Base-by-base conservation (phyloP, 2,329 filamentous ascomycete species). In the Ascochyta pisi region DNA sequence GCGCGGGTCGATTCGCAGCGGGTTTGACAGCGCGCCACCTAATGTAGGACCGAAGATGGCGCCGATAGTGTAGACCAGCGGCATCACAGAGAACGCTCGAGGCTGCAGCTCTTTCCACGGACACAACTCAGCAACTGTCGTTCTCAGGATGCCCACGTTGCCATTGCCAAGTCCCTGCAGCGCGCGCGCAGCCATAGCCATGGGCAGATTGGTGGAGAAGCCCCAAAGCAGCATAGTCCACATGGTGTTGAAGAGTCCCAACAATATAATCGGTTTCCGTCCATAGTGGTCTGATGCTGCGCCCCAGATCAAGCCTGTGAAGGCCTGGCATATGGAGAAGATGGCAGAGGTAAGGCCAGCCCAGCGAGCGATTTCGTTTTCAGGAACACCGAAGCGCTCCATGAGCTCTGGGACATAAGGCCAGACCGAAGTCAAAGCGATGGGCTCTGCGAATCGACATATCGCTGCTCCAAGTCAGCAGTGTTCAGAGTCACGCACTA, bases 71-170 rank as follows among this genome's bases (percentile, higher is more conserved):
- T 92, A 98, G 1, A 89, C 90, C 15, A 98, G 78, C 4, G 94
- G 94, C 93, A 98, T 97, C 41, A 98, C 82, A 61, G 89, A 92
- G 75, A 98, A 98, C 0, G 95, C 95, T 48, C 87, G 82, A 0
- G 94, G 93, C 70, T 97, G 94, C 6, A 96, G 81, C 69, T 92
- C 89, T 73, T 76, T 92, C 73, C 95, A 87, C 0, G 92, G 90
- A 1, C 96, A 92, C 83, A 97, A 87, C 75, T 97, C 94, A 0
- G 94, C 94, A 2, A 97, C 92, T 79, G 95, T 92, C 15, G 92
- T 96, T 62, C 93, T 81, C 61, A 97, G 89, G 59, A 97, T 97
- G 1, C 95, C 80, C 10, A 82, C 79, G 70, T 97, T 98, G 50
- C 94, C 95, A 70, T 96, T 97, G 40, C 90, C 88, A 9, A 88